Evolutionary conservation across 2,329 filamentous ascomycete genomes (phyloP), one percentile per base, ranked within the genome.

Genomic region (Aspergillus latus): DNA sequence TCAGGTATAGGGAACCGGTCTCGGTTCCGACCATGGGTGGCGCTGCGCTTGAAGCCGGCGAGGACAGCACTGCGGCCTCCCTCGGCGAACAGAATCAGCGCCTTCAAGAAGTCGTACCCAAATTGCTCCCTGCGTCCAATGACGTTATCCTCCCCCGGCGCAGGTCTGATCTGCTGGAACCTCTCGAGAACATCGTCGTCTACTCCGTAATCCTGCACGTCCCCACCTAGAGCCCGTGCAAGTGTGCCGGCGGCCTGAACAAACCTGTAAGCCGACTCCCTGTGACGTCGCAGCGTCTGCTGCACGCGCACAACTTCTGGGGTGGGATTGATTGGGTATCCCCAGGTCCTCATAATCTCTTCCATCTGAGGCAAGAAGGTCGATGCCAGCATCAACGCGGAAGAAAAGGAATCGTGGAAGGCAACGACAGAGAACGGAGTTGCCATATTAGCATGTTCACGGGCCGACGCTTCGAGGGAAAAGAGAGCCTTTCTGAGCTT

Each of bases 81-180:
- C 53, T 84, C 82, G 2, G 87, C 71, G 82, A 84, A 88, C 1
- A 87, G 73, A 2, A 85, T 65, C 43, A 87, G 84, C 1, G 84
- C 83, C 66, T 84, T 85, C 28, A 87, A 63, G 61, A 88, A 87
- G 61, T 87, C 84, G 62, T 86, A 86, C n/a, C 78, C 78, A 65
- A 87, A 87, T 11, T 80, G 79, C 44, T 83, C 77, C 16, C 76
- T 72, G 6, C 63, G 61, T 10, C 74, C 64, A 16, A 76, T 64
- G 34, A 66, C 51, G 55, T 67, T 65, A 62, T 78, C 68, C 65
- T 82, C 74, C 21, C 74, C 70, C 46, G 76, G 70, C 0, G 80
- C 78, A 15, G 78, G 77, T 42, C 69, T 70, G 28, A 85, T 79
- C 16, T 75, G 72, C 15, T 74, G 67, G 61, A 84, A 84, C 46